Evolutionary conservation across 2,329 filamentous ascomycete genomes (phyloP).

Genomic region (Diaporthe sp.): DNA sequence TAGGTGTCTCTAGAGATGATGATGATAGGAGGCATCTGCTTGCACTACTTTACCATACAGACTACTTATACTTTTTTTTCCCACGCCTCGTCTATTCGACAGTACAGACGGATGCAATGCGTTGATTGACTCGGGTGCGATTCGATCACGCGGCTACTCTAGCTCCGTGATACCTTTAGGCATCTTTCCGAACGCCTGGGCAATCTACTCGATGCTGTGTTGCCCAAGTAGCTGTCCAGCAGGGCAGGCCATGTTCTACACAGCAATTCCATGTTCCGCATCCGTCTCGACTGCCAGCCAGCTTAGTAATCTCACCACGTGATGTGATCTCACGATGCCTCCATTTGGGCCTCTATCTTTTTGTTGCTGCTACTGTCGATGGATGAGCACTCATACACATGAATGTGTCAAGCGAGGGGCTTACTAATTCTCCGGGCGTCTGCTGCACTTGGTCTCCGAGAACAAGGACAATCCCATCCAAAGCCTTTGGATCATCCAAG

Average conservation of each 20-base stretch:
- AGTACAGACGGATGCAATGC: background rate
- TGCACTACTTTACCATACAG: background rate
- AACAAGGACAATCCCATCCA: conserved; percentile 8
- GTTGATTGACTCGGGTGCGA: conserved; percentile 5
- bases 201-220: conserved; percentile 27
- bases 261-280: background rate
- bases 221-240: background rate
- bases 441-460: background rate
- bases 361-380: background rate
- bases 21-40: background rate
- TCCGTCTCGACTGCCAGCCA: background rate
- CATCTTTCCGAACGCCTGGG: conserved; percentile 5
- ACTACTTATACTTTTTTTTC: background rate
- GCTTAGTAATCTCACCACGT: conserved; percentile 23
- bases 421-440: background rate
- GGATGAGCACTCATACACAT: background rate
- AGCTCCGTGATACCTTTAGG: conserved; percentile 24
- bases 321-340: conserved; percentile 9
- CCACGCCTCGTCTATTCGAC: background rate
- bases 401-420: background rate
- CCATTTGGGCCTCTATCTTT: background rate
- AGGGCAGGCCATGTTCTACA: conserved; percentile 14
- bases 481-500: background rate
- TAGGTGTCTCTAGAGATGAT: background rate
- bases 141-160: conserved; percentile 27